Conservation (phyloP, 805 yeast species). For the Teunomyces funiuensis region DNA sequence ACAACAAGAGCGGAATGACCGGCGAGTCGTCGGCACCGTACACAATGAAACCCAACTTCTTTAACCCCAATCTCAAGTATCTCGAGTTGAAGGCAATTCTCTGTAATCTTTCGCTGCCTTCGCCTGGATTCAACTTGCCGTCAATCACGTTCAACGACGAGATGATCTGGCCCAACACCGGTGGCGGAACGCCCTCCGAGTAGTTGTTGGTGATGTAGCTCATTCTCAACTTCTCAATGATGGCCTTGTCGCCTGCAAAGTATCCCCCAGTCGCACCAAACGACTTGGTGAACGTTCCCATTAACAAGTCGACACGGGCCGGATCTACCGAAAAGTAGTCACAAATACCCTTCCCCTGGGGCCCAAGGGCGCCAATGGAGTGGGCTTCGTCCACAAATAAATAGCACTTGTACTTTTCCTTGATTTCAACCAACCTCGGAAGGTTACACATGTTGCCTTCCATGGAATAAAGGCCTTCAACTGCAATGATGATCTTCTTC, state of each 20-base stretch:
- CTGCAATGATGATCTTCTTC: slow-evolving; percentile 81
- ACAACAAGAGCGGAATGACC: slow-evolving; percentile 83
- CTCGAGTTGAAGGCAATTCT: slow-evolving; percentile 96
- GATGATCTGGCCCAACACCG: slow-evolving; percentile 84
- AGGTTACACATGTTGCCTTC: slow-evolving; percentile 88
- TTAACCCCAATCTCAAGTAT: slow-evolving; percentile 85
- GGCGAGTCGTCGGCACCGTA: slow-evolving; percentile 97
- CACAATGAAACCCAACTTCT: slow-evolving; percentile 89
- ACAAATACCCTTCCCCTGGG: slow-evolving; percentile 90
- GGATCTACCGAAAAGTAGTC: slow-evolving; percentile 87
- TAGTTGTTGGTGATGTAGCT: slow-evolving; percentile 71
- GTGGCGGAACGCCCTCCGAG: slow-evolving; percentile 87
- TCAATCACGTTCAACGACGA: slow-evolving; percentile 75
- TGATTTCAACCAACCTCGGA: slow-evolving; percentile 70
- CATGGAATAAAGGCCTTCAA: slow-evolving; percentile 91
- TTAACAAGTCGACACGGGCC: slow-evolving; percentile 72
- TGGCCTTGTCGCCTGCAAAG: slow-evolving; percentile 68
- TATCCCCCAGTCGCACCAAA: slow-evolving; percentile 99
- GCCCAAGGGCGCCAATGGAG: slow-evolving; percentile 98
- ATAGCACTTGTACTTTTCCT: slow-evolving; percentile 83
- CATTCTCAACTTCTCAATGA: slow-evolving; percentile 73
- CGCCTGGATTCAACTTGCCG: slow-evolving; percentile 87
- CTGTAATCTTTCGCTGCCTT: slow-evolving; percentile 86
- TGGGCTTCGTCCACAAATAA: slow-evolving; percentile 97
- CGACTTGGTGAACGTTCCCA: slow-evolving; percentile 98